Evolutionary conservation across 2,329 filamentous ascomycete species (phyloP).

Genomic region (Myriosclerotinia curreyana): DNA sequence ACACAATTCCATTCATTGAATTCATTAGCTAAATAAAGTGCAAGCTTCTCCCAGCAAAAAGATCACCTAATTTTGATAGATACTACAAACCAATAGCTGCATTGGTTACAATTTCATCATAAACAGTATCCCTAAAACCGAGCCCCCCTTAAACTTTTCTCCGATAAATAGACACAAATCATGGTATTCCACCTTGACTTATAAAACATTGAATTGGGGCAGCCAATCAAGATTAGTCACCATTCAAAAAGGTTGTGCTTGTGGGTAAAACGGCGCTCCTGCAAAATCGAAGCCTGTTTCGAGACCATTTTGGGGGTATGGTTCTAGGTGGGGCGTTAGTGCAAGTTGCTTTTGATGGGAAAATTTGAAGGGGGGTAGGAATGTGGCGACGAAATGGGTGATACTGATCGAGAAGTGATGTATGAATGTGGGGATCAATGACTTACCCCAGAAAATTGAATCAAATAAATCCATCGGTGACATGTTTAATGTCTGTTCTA

Average conservation of each 20-base stretch:
- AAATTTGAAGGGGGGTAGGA: neutral
- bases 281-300: conserved; percentile 21
- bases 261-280: conserved; percentile 14
- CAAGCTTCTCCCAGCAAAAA: neutral
- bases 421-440: neutral
- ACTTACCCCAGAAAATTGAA: conserved; percentile 65
- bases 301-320: conserved; percentile 17
- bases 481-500: conserved; percentile 58
- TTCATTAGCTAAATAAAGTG: neutral
- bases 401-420: neutral
- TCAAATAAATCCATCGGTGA: conserved; percentile 67
- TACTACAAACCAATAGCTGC: neutral
- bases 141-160: neutral
- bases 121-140: neutral
- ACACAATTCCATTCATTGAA: neutral
- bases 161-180: neutral
- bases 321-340: conserved; percentile 13
- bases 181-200: neutral
- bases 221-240: neutral
- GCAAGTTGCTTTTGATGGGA: neutral
- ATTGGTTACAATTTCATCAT: neutral
- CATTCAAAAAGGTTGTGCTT: neutral
- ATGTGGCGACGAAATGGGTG: neutral
- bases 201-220: neutral
- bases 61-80: neutral